Evolutionary conservation across 345 rosid species (phyloP).

Genomic region (Populus alba): DNA sequence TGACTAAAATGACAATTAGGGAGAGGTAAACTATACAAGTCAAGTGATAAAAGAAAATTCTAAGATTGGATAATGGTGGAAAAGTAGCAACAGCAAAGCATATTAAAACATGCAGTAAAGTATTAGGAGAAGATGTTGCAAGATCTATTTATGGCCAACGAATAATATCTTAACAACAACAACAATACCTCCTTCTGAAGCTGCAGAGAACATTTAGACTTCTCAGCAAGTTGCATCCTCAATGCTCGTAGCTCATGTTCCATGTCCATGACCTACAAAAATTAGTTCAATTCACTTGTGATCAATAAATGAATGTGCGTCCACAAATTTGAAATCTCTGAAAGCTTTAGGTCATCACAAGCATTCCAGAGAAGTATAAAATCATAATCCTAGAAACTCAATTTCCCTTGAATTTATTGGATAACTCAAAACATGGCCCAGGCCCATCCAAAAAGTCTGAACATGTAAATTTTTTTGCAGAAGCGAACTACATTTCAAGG

Average conservation of each 20-base stretch:
- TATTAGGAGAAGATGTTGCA: not conserved
- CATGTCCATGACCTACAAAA: slow-evolving; percentile 87
- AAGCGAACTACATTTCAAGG: not conserved
- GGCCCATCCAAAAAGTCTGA: not conserved
- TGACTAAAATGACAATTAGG: not conserved
- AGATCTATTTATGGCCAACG: not conserved
- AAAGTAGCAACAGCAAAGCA: not conserved
- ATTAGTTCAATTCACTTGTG: slow-evolving; percentile 5
- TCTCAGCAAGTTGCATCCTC: slow-evolving; percentile 76
- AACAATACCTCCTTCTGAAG: slow-evolving; percentile 67
- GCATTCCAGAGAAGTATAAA: not conserved
- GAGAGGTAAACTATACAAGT: not conserved
- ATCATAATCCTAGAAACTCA: not conserved
- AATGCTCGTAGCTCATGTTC: slow-evolving; percentile 80
- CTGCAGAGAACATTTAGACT: slow-evolving; percentile 63
- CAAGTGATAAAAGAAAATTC: not conserved
- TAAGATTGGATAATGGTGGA: not conserved
- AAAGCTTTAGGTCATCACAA: not conserved
- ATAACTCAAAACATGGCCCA: not conserved
- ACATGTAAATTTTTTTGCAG: not conserved
- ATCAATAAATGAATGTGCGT: not conserved
- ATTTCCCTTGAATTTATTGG: not conserved
- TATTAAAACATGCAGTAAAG: not conserved
- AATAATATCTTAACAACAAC: not conserved
- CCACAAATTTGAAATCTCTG: not conserved